Conservation (phyloP, 2,329 filamentous ascomycete species). For the Phoma sp. region DNA sequence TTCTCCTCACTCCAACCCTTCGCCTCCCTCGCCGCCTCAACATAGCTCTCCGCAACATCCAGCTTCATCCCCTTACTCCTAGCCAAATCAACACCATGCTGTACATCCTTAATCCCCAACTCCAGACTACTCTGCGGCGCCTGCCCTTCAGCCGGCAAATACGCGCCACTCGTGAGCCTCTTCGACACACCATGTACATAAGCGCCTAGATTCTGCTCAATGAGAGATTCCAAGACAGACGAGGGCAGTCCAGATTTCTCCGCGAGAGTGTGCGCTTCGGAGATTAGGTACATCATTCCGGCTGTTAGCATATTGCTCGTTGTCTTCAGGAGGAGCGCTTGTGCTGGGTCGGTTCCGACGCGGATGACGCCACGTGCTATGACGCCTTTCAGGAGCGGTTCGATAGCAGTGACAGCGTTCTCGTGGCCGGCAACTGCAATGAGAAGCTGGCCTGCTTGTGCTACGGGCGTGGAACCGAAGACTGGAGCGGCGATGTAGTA, state of each 20-base stretch:
- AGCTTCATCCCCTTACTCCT: slow-evolving; percentile 50
- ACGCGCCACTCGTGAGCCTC: slow-evolving; percentile 37
- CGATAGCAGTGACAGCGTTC: slow-evolving; percentile 45
- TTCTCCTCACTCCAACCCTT: slow-evolving; percentile 47
- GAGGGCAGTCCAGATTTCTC: slow-evolving; percentile 55
- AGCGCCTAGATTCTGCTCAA: slow-evolving; percentile 44
- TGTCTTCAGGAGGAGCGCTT: slow-evolving; percentile 59
- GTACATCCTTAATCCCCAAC: slow-evolving; percentile 62
- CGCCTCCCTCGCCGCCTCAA: slow-evolving; percentile 55
- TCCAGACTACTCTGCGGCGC: slow-evolving; percentile 59
- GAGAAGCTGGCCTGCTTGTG: slow-evolving; percentile 56
- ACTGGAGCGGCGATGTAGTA: slow-evolving; percentile 57
- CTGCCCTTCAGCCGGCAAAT: slow-evolving; percentile 34
- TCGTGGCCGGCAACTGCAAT: slow-evolving; percentile 56
- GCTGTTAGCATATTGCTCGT: slow-evolving; percentile 59
- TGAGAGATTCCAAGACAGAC: slow-evolving; percentile 53
- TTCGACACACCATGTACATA: slow-evolving; percentile 36
- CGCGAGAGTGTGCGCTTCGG: slow-evolving; percentile 60
- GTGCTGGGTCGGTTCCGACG: slow-evolving; percentile 53
- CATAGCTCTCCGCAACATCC: slow-evolving; percentile 53
- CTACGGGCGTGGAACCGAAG: slow-evolving; percentile 61
- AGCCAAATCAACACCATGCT: slow-evolving; percentile 57
- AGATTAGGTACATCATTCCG: slow-evolving; percentile 58
- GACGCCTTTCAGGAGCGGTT: slow-evolving; percentile 53
- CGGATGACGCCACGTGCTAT: slow-evolving; percentile 52